Base-by-base conservation (phyloP, 805 yeast species). In the Trichomonascus vanleenenianus region DNA sequence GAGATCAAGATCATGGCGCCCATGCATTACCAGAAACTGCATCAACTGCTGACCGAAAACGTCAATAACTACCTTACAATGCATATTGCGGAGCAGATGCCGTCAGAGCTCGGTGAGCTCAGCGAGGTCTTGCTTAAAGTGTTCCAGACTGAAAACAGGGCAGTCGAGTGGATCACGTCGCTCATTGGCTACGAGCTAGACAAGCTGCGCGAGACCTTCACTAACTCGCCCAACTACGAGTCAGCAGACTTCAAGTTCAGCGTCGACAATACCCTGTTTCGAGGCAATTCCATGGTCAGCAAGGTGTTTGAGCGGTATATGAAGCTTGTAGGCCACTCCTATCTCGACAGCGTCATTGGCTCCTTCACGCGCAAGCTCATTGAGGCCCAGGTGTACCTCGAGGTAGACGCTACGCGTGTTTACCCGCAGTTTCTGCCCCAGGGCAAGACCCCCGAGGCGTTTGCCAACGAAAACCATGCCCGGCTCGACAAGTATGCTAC, bases 211-310 rank as follows among this genome's bases (percentile, higher is more conserved):
- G 44, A 33, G 39, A 31, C 31, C 9, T 38, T 35, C 44, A 68
- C 37, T 64, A 59, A 41, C 8, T 30, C 49, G 25, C 47, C 51
- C 3, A 50, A 15, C 16, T 15, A 18, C 15, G 18, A 15, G 15
- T 14, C 42, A 10, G 25, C 45, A 25, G 45, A 50, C 14, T 30
- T 9, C 35, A 30, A 40, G n/a, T 32, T 33, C 20, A 74, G 75
- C 51, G 62, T 78, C 2, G 73, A 76, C 51, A 81, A 76, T 51
- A 74, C 85, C 0, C 60, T 86, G 12, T 91, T 91, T 57, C 72
- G 98, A 54, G 96, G 96, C 0, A 84, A 86, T 46, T 80, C 95
- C 1, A 71, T 91, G 3, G 70, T 93, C 49, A 81, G 96, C 0
- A 85, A 85, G 59, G 73, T 95, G 0, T 61, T 89, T 45, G 98